Base-by-base conservation (phyloP, 2,329 filamentous ascomycete species). In the Macrophomina pseudophaseolina region DNA sequence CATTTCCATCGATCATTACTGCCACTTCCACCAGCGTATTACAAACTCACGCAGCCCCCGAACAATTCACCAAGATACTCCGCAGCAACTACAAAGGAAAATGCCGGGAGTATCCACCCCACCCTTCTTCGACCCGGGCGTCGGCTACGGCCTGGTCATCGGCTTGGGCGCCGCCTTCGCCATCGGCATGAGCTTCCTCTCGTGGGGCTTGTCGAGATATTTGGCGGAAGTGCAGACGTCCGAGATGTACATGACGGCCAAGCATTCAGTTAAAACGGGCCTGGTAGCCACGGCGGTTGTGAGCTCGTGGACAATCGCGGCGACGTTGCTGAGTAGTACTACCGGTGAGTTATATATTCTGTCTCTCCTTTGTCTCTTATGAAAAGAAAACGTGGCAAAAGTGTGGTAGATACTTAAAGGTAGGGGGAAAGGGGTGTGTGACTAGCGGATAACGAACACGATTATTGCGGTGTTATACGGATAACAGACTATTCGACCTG, bases 231-330 rank as follows among this genome's bases (percentile, higher is more conserved):
- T 69, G 18, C 66, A 71, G 60, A 64, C 60, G 9, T 67, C 58
- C 8, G 69, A 69, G 48, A 69, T 69, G 68, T 74, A 73, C 59
- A 73, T 72, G 71, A 71, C 71, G 2, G 72, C 72, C 14, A 72
- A 72, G 46, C 70, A 70, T 18, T 72, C 68, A 14, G 71, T 74
- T 1, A 68, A 68, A 16, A 71, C 72, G 33, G 71, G 71, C 4
- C 66, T 72, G 30, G 72, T 68, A 9, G 66, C 70, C 14, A 70
- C 70, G 30, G 71, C 70, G 23, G 71, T 73, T 1, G 70, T 73
- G 9, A 69, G 69, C 2, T 70, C 69, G 18, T 70, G 64, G 58
- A 68, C 72, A 1, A 69, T 68, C 18, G 68, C 67, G 1, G 66
- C 66, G 32, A 68, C 62, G 23, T 30, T 68, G 40, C 49, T 68